phyloP scores from a whole-genome alignment of 1,139 yeast genomes.

The Zygosaccharomyces sapae region DNA sequence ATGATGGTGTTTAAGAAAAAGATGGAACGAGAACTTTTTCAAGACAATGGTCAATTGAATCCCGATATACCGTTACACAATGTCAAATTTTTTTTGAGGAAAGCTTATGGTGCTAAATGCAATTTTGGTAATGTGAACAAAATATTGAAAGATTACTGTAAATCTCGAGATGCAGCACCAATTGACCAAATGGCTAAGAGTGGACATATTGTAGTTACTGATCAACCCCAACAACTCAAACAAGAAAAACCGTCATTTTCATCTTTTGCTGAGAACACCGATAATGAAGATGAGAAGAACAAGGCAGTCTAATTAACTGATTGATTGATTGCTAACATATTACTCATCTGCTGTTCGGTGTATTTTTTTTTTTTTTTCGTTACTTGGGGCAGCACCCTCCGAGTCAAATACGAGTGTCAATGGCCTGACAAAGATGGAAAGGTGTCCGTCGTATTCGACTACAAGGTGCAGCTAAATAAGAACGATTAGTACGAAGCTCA shows the following conservation, averaged over 20 bases:
- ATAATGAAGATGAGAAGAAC: too few relatives aligned
- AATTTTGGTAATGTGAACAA: slow-evolving; percentile 33
- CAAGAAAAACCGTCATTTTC: not conserved
- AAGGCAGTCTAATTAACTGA: too few relatives aligned
- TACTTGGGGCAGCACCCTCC: not conserved
- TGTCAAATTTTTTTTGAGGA: slow-evolving; percentile 44
- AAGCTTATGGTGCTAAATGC: slow-evolving; percentile 43
- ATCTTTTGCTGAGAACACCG: not conserved
- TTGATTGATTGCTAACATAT: too few relatives aligned
- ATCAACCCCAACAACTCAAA: not conserved
- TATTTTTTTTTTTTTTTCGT: not conserved
- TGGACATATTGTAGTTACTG: not conserved
- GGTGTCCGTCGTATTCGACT: not conserved
- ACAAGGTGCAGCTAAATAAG: not conserved
- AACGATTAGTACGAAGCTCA: not conserved
- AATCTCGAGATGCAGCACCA: slow-evolving; percentile 7
- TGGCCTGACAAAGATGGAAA: not conserved
- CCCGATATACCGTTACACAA: slow-evolving; percentile 22
- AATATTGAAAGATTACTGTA: slow-evolving; percentile 28
- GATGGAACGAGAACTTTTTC: slow-evolving; percentile 23
- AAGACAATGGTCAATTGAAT: slow-evolving; percentile 18
- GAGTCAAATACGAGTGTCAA: not conserved
- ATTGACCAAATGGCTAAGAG: not conserved
- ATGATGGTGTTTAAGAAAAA: slow-evolving; percentile 29
- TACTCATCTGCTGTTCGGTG: too few relatives aligned